Evolutionary conservation across 2,329 filamentous ascomycete species (phyloP), one percentile per base, ranked within the genome.

Genomic region (Phoma sp.): DNA sequence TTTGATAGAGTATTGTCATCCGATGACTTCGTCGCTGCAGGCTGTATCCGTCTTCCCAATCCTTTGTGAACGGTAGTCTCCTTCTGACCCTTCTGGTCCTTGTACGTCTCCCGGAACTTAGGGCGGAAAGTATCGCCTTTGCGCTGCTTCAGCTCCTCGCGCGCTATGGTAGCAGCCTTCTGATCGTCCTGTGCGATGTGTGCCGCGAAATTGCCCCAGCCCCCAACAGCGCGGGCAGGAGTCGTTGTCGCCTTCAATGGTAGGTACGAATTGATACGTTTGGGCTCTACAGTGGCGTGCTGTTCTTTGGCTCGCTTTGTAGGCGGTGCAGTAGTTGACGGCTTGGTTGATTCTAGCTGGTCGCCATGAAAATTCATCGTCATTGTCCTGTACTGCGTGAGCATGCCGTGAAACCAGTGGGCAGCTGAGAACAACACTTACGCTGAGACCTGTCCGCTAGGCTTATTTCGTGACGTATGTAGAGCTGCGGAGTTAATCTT

Each of bases 51-150:
- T 18, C 23, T 25, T 35, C 6, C 43, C 38, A 25, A 7, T 2
- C 27, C 27, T 9, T 29, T 9, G 27, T 51, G 39, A 4, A 52
- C 37, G 2, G 9, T 42, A 1, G 24, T 40, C 18, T 48, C 18
- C 14, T 22, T 52, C n/a, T 47, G 30, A 0, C 55, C 47, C n/a
- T 35, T 11, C 24, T 29, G 23, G n/a, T 41, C 49, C 27, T 52
- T 52, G 35, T 54, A 52, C 8, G 43, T 51, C 35, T 58, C 55
- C 30, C 41, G 36, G 1, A 52, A 29, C 29, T 58, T 50, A 13
- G 55, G 50, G 11, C 47, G 24, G 14, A 54, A 54, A 1, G 7
- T 35, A 7, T 47, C 22, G 2, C 38, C 43, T 22, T 38, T 38
- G 9, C 37, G 9, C 5, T 32, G 48, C 13, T 40, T 29, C 7